Conservation (phyloP, 202 grass and related monocot species). For the Dendrocalamus latiflorus region DNA sequence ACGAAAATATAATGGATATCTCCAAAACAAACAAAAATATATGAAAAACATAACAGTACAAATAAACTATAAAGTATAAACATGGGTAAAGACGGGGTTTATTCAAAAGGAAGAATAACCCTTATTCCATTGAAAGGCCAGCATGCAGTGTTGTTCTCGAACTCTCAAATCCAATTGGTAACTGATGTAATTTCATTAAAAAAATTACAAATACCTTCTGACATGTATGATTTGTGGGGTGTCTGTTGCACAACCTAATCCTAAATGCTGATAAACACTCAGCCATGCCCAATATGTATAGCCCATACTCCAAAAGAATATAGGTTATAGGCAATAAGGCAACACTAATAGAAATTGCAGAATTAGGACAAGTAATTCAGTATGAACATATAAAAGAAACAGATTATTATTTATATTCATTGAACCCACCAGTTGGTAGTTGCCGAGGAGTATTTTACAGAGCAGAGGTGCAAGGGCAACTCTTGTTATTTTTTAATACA, state of each 20-base stretch:
- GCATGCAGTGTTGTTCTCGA: background rate
- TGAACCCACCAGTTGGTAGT: conserved; percentile 16
- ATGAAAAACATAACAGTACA: background rate
- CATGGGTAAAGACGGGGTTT: background rate
- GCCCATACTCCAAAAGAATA: background rate
- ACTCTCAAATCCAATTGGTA: background rate
- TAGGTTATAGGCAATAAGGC: background rate
- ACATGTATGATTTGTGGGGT: background rate
- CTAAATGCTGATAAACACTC: conserved; percentile 1
- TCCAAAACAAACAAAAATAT: conserved; percentile 12
- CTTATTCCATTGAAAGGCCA: conserved; percentile 10
- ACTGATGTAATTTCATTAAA: background rate
- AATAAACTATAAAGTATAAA: background rate
- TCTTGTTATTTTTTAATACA: conserved; percentile 3
- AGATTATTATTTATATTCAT: conserved; percentile 18
- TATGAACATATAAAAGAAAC: conserved; percentile 12
- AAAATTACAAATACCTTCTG: background rate
- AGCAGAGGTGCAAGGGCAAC: background rate
- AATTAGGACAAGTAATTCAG: conserved; percentile 9
- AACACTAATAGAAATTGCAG: background rate
- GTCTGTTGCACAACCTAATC: background rate
- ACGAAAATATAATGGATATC: too few relatives aligned
- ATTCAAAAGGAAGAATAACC: background rate
- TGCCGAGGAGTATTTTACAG: background rate
- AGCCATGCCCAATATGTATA: background rate